A percentile compares a stretch with the other conserved stretches of the same genome.
These are phyloP conservation scores for Torulaspora delbrueckii DNA, from an alignment of 805 yeast species.

Conservation along the genomic window DNA sequence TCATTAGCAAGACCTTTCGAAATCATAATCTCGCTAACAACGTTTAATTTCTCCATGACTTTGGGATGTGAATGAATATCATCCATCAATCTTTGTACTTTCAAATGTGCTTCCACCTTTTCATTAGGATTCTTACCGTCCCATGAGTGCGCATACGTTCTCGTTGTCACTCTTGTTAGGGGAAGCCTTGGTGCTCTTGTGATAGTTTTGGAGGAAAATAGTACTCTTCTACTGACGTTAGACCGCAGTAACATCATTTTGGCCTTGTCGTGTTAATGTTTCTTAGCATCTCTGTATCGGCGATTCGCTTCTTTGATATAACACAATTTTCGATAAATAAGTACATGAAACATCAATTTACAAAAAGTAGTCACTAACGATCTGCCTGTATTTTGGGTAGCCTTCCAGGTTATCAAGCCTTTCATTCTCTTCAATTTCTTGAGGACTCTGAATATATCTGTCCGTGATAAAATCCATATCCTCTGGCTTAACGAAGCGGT, in stretches of 20 bases:
- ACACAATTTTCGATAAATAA: too few relatives aligned
- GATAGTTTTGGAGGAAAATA: neutral
- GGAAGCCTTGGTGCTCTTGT: neutral
- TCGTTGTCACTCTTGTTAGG: neutral
- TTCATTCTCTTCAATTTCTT: slow-evolving; percentile 42
- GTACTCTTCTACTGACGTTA: neutral
- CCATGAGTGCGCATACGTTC: slow-evolving; percentile 29
- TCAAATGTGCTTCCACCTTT: slow-evolving; percentile 25
- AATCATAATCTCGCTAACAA: slow-evolving; percentile 20
- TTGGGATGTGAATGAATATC: slow-evolving; percentile 23
- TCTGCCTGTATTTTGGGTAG: slow-evolving; percentile 39
- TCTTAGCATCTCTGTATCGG: neutral
- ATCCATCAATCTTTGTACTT: slow-evolving; percentile 25
- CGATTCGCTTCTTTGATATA: neutral
- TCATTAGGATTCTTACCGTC: slow-evolving; percentile 22
- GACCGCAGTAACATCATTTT: neutral
- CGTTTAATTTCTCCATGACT: slow-evolving; percentile 20
- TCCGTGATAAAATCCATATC: slow-evolving; percentile 54
- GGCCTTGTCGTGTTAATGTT: neutral
- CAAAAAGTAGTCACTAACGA: slow-evolving; percentile 18
- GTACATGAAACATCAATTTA: neutral
- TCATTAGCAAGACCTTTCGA: slow-evolving; percentile 21
- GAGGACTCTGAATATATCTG: slow-evolving; percentile 46
- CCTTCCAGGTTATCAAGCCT: slow-evolving; percentile 40
- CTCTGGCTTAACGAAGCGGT: slow-evolving; percentile 39